Conservation (phyloP, 495 filamentous ascomycete genomes). For the Trichoderma erinaceum region DNA sequence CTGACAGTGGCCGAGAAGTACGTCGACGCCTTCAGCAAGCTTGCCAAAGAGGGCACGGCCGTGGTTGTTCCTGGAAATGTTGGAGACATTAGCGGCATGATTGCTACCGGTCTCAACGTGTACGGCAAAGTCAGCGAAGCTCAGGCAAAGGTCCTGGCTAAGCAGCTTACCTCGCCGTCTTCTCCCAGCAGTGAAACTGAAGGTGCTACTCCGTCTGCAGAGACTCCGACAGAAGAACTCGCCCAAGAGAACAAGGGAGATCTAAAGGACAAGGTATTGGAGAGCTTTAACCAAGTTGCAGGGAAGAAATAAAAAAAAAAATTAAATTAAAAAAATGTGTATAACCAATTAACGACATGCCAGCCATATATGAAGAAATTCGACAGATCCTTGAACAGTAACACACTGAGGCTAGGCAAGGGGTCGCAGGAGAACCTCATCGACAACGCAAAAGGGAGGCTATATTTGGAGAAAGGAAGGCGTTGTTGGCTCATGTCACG, state of each 20-base stretch:
- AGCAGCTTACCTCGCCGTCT: slow-evolving; percentile 27
- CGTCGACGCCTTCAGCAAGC: slow-evolving; percentile 85
- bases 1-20: slow-evolving; percentile 95
- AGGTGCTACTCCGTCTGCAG: slow-evolving; percentile 14
- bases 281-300: slow-evolving; percentile 32
- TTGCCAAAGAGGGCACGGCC: slow-evolving; percentile 89
- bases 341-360: background rate
- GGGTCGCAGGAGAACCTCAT: background rate
- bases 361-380: background rate
- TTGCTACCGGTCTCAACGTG: slow-evolving; percentile 89
- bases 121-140: slow-evolving; percentile 87
- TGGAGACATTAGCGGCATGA: slow-evolving; percentile 96
- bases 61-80: slow-evolving; percentile 95
- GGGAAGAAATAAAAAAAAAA: slow-evolving; percentile 19
- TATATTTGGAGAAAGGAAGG: background rate
- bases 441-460: background rate
- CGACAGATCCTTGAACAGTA: background rate
- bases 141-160: slow-evolving; percentile 66
- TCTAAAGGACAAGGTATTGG: slow-evolving; percentile 34
- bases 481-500: slow-evolving; percentile 5
- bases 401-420: background rate
- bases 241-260: slow-evolving; percentile 1
- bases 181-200: slow-evolving; percentile 21
- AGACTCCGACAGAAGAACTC: slow-evolving; percentile 17
- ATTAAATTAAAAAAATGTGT: background rate